phyloP scores from a whole-genome alignment of 2,329 filamentous ascomycete genomes.

The Mycosphaerella sp. region DNA sequence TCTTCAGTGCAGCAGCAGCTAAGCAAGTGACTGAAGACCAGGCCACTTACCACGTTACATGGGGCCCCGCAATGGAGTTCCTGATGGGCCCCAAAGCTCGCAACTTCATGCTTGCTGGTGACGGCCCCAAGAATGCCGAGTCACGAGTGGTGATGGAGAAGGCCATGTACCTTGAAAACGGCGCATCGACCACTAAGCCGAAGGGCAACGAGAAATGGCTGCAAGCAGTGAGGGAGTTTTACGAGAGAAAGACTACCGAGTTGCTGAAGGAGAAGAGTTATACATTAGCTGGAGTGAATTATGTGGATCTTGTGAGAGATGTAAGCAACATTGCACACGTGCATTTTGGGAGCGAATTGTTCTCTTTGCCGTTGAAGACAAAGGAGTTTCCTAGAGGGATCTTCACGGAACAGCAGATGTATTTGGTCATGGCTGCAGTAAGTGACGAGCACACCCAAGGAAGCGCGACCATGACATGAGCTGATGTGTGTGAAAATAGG shows the following conservation, averaged over 20 bases:
- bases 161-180: slow-evolving; percentile 37
- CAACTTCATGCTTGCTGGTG: slow-evolving; percentile 46
- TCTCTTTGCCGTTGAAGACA: slow-evolving; percentile 52
- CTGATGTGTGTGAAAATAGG: neutral
- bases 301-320: slow-evolving; percentile 47
- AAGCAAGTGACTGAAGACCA: slow-evolving; percentile 40
- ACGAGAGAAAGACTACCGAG: slow-evolving; percentile 43
- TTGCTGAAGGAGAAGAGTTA: slow-evolving; percentile 43
- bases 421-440: slow-evolving; percentile 46
- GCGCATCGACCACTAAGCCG: slow-evolving; percentile 25
- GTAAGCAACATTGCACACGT: slow-evolving; percentile 50
- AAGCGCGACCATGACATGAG: neutral
- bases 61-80: slow-evolving; percentile 43
- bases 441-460: neutral
- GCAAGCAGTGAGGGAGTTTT: slow-evolving; percentile 43
- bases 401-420: slow-evolving; percentile 51
- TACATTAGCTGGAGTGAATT: slow-evolving; percentile 40
- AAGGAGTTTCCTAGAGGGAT: slow-evolving; percentile 44
- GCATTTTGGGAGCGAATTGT: slow-evolving; percentile 51
- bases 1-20: slow-evolving; percentile 44
- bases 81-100: slow-evolving; percentile 40
- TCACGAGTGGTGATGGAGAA: slow-evolving; percentile 42
- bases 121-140: slow-evolving; percentile 37
- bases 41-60: slow-evolving; percentile 43
- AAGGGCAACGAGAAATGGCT: slow-evolving; percentile 40